Evolutionary conservation across 768 basidiomycete genomes (phyloP).

Genomic region (Boletus vinaceobasis): DNA sequence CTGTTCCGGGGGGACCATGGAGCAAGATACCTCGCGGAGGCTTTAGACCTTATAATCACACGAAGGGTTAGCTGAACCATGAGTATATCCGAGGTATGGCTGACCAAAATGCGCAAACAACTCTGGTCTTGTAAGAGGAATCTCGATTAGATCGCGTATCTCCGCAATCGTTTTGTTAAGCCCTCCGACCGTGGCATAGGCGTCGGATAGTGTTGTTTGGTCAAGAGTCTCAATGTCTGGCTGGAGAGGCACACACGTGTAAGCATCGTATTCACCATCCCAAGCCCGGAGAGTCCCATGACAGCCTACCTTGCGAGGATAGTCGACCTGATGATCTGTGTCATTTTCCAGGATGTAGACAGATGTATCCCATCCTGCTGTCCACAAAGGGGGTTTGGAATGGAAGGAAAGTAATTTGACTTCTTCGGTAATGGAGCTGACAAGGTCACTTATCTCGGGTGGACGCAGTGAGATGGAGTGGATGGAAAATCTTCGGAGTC

Average conservation of each 20-base stretch:
- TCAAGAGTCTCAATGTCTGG: conserved; percentile 46
- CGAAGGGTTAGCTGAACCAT: conserved; percentile 14
- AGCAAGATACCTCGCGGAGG: conserved; percentile 95
- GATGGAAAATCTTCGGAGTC: conserved; percentile 54
- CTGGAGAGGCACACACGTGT: conserved; percentile 28
- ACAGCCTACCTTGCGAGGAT: conserved; percentile 33
- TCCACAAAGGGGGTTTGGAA: conserved; percentile 48
- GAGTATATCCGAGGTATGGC: conserved; percentile 14
- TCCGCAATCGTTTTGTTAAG: conserved; percentile 82
- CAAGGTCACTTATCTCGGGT: conserved; percentile 15
- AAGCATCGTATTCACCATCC: conserved; percentile 7
- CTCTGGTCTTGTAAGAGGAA: conserved; percentile 80
- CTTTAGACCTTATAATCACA: conserved; percentile 64
- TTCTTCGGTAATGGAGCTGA: conserved; percentile 36
- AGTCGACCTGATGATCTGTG: conserved; percentile 22
- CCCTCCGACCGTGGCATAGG: conserved; percentile 86
- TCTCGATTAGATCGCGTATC: conserved; percentile 82
- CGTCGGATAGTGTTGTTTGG: conserved; percentile 43
- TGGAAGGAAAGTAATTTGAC: conserved; percentile 46
- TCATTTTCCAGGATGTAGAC: conserved; percentile 42
- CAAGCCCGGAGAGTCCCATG: conserved; percentile 7
- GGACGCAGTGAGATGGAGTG: conserved; percentile 39
- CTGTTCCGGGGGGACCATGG: conserved; percentile 95
- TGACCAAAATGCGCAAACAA: conserved; percentile 74
- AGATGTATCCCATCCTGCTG: conserved; percentile 63